A percentile compares a stretch with the other conserved stretches of the same genome.
phyloP scores from a whole-genome alignment of 2,329 filamentous ascomycete species.

The Emericellopsis cladophorae region DNA sequence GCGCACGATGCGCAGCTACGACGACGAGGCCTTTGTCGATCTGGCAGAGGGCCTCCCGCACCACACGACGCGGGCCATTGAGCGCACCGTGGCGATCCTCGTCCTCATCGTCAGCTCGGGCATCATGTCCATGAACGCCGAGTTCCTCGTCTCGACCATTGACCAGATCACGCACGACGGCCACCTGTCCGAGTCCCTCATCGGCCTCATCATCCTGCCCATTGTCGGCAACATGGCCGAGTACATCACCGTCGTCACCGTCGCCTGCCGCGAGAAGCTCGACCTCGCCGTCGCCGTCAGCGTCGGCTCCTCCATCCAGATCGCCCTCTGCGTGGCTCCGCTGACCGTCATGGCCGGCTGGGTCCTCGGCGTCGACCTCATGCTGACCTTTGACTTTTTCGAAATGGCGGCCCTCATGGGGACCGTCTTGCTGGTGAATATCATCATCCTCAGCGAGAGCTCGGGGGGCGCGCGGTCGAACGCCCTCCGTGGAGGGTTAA shows the following conservation, averaged over 20 bases:
- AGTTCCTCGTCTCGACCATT: slow-evolving; percentile 48
- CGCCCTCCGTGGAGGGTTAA: slow-evolving; percentile 38
- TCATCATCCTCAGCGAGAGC: slow-evolving; percentile 61
- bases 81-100: slow-evolving; percentile 27
- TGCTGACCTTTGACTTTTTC: slow-evolving; percentile 63
- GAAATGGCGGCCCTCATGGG: slow-evolving; percentile 64
- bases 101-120: slow-evolving; percentile 39
- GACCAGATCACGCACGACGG: slow-evolving; percentile 35
- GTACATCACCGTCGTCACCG: slow-evolving; percentile 41
- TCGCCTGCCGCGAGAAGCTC: slow-evolving; percentile 44
- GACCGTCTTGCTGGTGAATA: slow-evolving; percentile 59
- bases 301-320: slow-evolving; percentile 47
- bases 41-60: not conserved
- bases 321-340: slow-evolving; percentile 47
- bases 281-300: slow-evolving; percentile 45
- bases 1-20: not conserved
- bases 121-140: slow-evolving; percentile 46
- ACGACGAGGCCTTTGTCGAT: slow-evolving; percentile 14
- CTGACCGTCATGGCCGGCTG: slow-evolving; percentile 48
- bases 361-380: slow-evolving; percentile 40
- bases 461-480: slow-evolving; percentile 48
- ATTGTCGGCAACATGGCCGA: slow-evolving; percentile 26
- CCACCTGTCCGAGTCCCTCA: slow-evolving; percentile 39
- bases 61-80: slow-evolving; percentile 1
- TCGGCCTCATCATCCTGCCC: slow-evolving; percentile 46